Evolutionary conservation across 441 rosid genomes (phyloP), one percentile per base, ranked within the genome.

Genomic region (Gossypium gossypioides): DNA sequence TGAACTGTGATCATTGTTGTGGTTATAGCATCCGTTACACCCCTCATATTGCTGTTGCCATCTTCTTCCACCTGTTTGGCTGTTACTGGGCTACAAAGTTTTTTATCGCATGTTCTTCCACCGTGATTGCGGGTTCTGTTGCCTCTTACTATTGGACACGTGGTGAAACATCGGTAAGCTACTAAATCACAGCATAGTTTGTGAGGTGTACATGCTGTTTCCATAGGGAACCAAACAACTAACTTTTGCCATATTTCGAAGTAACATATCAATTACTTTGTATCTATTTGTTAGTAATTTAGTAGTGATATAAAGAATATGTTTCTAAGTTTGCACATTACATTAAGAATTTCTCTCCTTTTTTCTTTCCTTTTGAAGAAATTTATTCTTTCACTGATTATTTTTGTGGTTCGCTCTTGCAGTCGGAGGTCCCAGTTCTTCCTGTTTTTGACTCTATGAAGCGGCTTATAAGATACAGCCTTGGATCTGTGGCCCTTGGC

Each of bases 21-120:
- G 97, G 99, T 73, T 91, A 84, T 81, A 84, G 92, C 77, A 75
- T 95, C 78, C 88, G 63, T 80, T 92, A 95, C 78, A 92, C 96
- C 75, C 99, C 99, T 68, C 97, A 95, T 81, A 91, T 95, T 69
- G 86, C 92, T 34, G 60, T 92, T 73, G 89, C 96, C 58, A 88
- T 95, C 74, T 85, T 95, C 74, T 95, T 95, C 85, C 99, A 95
- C 78, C 84, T 95, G 15, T 87, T 92, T 68, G 99, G 99, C 9
- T 83, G 97, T 76, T 95, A 87, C 70, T 95, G 99, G 99, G 97
- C 93, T 73, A 95, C 99, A 6, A 94, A 95, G 75, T 95, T 91
- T 81, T 82, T 95, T 72, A 81, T 92, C 7, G 95, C 97, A 5
- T 81, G 85, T 79, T 91, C 99, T 2, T 84, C 97, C 7, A 90